A percentile compares a stretch with the other conserved stretches of the same genome.
Conservation (phyloP, 768 basidiomycete genomes). For the Amanita inopinata region DNA sequence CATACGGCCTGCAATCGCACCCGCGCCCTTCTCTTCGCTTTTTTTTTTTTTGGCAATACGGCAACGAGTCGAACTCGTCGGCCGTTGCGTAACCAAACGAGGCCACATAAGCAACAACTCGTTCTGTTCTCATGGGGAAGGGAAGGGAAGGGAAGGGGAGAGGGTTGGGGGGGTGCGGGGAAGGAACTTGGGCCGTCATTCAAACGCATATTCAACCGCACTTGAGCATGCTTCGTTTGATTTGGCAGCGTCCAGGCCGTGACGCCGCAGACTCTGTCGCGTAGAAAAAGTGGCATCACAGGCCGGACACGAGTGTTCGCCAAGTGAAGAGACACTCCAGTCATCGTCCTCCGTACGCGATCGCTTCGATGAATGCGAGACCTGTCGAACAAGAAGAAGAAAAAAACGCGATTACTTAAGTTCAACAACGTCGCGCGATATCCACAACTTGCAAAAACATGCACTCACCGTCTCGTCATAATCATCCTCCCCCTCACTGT, state of each 20-base stretch:
- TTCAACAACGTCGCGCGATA: too few species aligned
- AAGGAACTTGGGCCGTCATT: constrained; percentile 17
- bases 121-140: background rate
- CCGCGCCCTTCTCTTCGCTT: too few species aligned
- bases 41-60: too few species aligned
- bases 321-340: constrained; percentile 21
- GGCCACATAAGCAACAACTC: constrained; percentile 2
- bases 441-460: too few species aligned
- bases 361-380: constrained; percentile 48
- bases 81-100: too few species aligned
- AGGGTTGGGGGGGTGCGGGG: background rate
- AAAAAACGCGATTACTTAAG: background rate
- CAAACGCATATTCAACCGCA: constrained; percentile 69
- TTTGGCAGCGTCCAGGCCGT: constrained; percentile 37
- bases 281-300: constrained; percentile 62
- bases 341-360: constrained; percentile 33
- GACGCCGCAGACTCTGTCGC: constrained; percentile 47
- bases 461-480: constrained; percentile 29
- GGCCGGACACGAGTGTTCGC: constrained; percentile 60
- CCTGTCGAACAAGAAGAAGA: constrained; percentile 21
- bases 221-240: constrained; percentile 62
- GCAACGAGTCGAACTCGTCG: too few species aligned
- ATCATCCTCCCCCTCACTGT: constrained; percentile 27
- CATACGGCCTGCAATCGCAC: too few species aligned
- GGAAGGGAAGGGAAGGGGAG: background rate